Evolutionary conservation across 805 yeast genomes (phyloP).

Genomic region (Ogataea haglerorum): DNA sequence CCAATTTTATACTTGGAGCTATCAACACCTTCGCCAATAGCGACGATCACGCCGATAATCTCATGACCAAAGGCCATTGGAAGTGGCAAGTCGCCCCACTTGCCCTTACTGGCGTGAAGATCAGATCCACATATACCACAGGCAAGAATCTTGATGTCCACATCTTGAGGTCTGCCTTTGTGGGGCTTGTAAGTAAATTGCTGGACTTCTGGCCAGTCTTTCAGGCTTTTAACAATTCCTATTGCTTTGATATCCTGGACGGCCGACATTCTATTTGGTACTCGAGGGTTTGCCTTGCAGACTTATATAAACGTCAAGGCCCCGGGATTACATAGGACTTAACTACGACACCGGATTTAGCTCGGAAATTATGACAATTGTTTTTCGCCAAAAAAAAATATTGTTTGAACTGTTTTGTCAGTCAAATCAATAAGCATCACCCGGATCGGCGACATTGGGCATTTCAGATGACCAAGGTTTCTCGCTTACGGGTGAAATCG

Average conservation of each 20-base stretch:
- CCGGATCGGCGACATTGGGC: not conserved
- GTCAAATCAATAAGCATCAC: too few species aligned
- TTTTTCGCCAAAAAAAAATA: not conserved
- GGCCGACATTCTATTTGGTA: slow-evolving; percentile 1
- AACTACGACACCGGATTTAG: not conserved
- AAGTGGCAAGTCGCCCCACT: slow-evolving; percentile 42
- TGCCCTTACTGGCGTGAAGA: slow-evolving; percentile 45
- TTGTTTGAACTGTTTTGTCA: not conserved
- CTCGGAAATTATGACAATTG: not conserved
- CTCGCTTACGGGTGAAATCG: too few species aligned
- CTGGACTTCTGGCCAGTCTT: slow-evolving; percentile 33
- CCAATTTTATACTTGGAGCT: slow-evolving; percentile 52
- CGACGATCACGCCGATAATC: slow-evolving; percentile 56
- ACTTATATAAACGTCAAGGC: not conserved
- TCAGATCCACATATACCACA: slow-evolving; percentile 64
- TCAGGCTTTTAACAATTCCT: slow-evolving; percentile 14
- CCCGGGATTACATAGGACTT: not conserved
- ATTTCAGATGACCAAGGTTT: not conserved
- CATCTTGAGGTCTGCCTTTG: slow-evolving; percentile 38
- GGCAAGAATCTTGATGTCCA: slow-evolving; percentile 40
- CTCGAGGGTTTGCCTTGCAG: not conserved
- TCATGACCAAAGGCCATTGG: slow-evolving; percentile 58
- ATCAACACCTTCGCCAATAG: slow-evolving; percentile 52
- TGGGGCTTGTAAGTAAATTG: slow-evolving; percentile 33
- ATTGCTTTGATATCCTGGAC: slow-evolving; percentile 2